Evolutionary conservation across 306 rosid species (phyloP), one percentile per base, ranked within the genome.

Genomic region (Vicia sativa): DNA sequence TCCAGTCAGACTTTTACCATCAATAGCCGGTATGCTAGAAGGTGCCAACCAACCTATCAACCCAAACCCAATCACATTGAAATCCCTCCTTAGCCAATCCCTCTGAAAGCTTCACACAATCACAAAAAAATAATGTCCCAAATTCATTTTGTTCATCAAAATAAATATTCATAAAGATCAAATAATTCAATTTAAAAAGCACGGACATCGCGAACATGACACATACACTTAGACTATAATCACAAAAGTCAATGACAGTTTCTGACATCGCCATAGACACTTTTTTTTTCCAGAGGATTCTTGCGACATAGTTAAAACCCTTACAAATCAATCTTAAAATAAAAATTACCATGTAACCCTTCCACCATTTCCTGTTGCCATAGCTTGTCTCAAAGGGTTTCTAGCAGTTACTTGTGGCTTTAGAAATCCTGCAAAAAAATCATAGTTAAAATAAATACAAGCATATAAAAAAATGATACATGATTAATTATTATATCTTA

Each of bases 41-140:
- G 97, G 99, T 34, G 87, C 96, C 14, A 90, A 0, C 97, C 97
- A 93, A 19, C 99, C 99, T 62, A 93, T 88, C 83, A 93, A 79
- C 54, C 97, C 99, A 53, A 93, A 93, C 37, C 97, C 97, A 18
- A 93, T 90, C 78, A 93, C 98, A 66, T 81, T 93, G 67, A 77
- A 82, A 76, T 93, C 98, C 63, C 70, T 79, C 58, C 98, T 54
- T 62, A 93, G 80, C 97, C 99, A 93, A 25, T 93, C 38, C 74
- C 99, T 90, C 78, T 80, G 53, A 48, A 93, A 93, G 86, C 91
- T 86, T 62, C 60, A 58, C 60, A 35, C 34, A 28, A 39, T n/a
- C 12, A 52, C 35, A 41, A 63, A 15, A 2, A 23, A 23, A 12
- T 56, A 23, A 12, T 56, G 42, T 74, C 68, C 57, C 44, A 26